Conservation (phyloP, 805 yeast genomes). For the Kazachstania psychrophila region DNA sequence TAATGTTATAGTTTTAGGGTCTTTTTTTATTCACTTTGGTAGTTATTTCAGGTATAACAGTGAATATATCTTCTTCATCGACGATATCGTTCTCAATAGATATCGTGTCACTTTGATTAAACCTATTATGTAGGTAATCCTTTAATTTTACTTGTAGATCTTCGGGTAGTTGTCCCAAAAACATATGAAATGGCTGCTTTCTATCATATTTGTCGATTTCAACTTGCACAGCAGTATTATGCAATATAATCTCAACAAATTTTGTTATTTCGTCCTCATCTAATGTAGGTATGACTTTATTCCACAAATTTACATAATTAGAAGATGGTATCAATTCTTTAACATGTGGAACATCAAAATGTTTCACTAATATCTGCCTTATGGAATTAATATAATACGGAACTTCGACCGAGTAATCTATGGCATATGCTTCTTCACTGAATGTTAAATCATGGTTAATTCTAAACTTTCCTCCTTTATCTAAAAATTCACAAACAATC, state of each 20-base stretch:
- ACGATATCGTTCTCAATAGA: no score
- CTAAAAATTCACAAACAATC: slow-evolving; percentile 60
- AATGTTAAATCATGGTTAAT: slow-evolving; percentile 81
- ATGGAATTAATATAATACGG: slow-evolving; percentile 65
- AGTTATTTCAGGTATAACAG: slow-evolving; percentile 1
- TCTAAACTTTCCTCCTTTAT: slow-evolving; percentile 74
- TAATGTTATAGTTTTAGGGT: no score
- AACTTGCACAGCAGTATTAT: slow-evolving; percentile 19
- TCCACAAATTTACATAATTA: slow-evolving; percentile 25
- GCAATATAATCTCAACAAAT: slow-evolving; percentile 17
- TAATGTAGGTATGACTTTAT: slow-evolving; percentile 8
- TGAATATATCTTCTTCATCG: background rate
- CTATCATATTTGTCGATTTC: slow-evolving; percentile 16
- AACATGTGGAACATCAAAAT: slow-evolving; percentile 67
- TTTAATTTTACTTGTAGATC: slow-evolving; percentile 10
- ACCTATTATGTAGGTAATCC: background rate
- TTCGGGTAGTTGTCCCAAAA: slow-evolving; percentile 21
- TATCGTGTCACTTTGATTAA: no score
- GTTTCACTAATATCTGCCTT: slow-evolving; percentile 54
- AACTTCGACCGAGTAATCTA: slow-evolving; percentile 63
- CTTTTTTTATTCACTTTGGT: no score
- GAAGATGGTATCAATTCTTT: slow-evolving; percentile 25
- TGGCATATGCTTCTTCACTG: slow-evolving; percentile 57
- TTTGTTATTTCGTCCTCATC: slow-evolving; percentile 23
- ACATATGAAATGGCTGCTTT: slow-evolving; percentile 17